Evolutionary conservation across 2,329 filamentous ascomycete genomes (phyloP).

Genomic region (Fusarium solani-melongenae): DNA sequence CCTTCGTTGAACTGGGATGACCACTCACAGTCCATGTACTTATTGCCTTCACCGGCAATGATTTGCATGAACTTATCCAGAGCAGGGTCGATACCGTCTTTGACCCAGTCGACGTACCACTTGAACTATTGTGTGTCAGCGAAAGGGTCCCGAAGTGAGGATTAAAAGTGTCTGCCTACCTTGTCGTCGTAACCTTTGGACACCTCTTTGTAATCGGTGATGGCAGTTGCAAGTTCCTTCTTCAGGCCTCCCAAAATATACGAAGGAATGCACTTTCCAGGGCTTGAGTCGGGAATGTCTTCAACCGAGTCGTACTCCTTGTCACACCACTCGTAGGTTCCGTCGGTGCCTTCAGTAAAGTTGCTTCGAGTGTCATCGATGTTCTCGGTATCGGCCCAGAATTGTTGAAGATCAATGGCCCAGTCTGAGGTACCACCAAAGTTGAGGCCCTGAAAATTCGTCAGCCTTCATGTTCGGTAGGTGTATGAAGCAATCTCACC

Average conservation of each 20-base stretch:
- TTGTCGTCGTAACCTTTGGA: neutral
- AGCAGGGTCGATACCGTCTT: neutral
- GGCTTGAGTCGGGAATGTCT: neutral
- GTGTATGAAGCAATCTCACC: neutral
- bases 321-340: neutral
- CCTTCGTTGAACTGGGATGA: neutral
- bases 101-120: neutral
- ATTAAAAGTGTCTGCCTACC: neutral
- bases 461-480: neutral
- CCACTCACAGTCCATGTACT: neutral
- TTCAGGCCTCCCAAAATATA: neutral
- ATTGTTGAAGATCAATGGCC: conserved; percentile 32
- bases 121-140: neutral
- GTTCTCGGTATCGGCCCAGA: neutral
- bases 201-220: neutral
- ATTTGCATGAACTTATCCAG: neutral
- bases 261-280: neutral
- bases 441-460: conserved; percentile 15
- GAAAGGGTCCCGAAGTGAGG: neutral
- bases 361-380: neutral
- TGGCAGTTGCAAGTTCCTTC: neutral
- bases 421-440: conserved; percentile 42
- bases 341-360: neutral
- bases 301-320: neutral
- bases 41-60: neutral